Percentiles rank a stretch among this genome's conserved stretches.
phyloP scores from a whole-genome alignment of 2,329 filamentous ascomycete genomes.

The Aspergillus nomiae region DNA sequence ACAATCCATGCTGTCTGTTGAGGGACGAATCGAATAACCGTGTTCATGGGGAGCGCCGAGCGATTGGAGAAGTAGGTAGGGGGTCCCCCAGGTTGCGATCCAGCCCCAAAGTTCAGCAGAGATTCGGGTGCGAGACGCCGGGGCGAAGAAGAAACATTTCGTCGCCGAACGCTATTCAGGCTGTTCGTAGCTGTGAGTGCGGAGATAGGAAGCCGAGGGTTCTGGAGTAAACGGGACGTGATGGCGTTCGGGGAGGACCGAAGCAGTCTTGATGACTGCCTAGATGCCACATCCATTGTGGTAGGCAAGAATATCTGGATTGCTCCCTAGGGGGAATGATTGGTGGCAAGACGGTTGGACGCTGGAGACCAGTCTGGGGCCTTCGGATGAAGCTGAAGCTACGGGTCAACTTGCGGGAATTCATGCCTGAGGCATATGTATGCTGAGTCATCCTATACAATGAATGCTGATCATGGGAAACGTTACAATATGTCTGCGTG shows the following conservation, averaged over 20 bases:
- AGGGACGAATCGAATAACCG: slow-evolving; percentile 93
- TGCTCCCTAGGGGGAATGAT: background rate
- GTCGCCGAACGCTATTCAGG: slow-evolving; percentile 28
- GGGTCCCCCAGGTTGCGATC: slow-evolving; percentile 45
- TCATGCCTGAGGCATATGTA: slow-evolving; percentile 29
- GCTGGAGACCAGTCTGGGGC: slow-evolving; percentile 12
- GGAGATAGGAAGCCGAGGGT: slow-evolving; percentile 23
- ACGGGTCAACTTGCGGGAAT: slow-evolving; percentile 7
- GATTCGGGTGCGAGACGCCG: slow-evolving; percentile 34
- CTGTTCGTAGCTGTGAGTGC: slow-evolving; percentile 19
- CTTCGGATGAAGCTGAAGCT: slow-evolving; percentile 21
- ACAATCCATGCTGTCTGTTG: slow-evolving; percentile 99
- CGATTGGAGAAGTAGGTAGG: slow-evolving; percentile 76
- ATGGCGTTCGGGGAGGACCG: slow-evolving; percentile 25
- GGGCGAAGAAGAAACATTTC: slow-evolving; percentile 34
- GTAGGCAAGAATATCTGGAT: background rate
- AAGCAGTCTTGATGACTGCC: slow-evolving; percentile 38
- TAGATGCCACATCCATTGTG: slow-evolving; percentile 42
- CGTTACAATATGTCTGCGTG: too few relatives aligned
- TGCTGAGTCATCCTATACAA: slow-evolving; percentile 14
- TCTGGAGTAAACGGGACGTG: slow-evolving; percentile 26
- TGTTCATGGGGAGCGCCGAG: slow-evolving; percentile 79
- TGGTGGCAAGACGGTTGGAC: background rate
- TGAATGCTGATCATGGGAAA: background rate
- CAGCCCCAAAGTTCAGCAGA: slow-evolving; percentile 31